Evolutionary conservation across 1,284 basidiomycete genomes (phyloP), one percentile per base, ranked within the genome.

Genomic region (Coniferiporia sulphurascens): DNA sequence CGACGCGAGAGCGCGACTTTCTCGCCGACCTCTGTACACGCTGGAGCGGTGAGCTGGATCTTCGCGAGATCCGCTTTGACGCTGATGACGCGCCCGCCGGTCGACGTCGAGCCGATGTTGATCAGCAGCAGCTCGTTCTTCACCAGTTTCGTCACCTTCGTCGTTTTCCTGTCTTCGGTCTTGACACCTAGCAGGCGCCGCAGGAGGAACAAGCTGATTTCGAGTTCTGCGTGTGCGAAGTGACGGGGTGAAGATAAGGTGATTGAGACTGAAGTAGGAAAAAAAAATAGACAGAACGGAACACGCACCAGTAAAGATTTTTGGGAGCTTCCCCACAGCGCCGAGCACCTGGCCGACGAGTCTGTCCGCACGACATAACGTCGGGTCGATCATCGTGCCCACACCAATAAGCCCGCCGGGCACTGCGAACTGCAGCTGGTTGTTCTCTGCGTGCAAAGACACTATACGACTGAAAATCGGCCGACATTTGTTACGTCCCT

Each of bases 401-500:
- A 98, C 96, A 85, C 97, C 96, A 70, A 99, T 99, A 58, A 99
- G 75, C 49, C 96, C 97, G 64, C 96, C 97, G 2, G 97, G 96
- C 0, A 99, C 96, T 36, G 97, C 96, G 71, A 97, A 98, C 66
- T 93, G 82, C 56, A 99, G 78, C 64, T 94, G 84, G 71, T 99
- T 99, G 75, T 88, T 93, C 79, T 99, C 96, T 22, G 96, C 96
- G 64, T 93, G 89, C 44, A 99, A 77, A 41, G 93, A 89, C 67
- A 97, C 89, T 69, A 99, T 96, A 64, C 85, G 83, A 67, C 89
- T 91, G 75, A 94, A 93, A 71, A 99, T 95, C 17, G 96, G 96
- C 72, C 91, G 87, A 77, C 96, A 99, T 68, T 86, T 84, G 69
- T 92, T 95, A 65, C 89, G 85, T 32, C 96, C 96, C 65, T 90